phyloP scores from a whole-genome alignment of 805 yeast genomes.

The Blastobotrys peoriensis region DNA sequence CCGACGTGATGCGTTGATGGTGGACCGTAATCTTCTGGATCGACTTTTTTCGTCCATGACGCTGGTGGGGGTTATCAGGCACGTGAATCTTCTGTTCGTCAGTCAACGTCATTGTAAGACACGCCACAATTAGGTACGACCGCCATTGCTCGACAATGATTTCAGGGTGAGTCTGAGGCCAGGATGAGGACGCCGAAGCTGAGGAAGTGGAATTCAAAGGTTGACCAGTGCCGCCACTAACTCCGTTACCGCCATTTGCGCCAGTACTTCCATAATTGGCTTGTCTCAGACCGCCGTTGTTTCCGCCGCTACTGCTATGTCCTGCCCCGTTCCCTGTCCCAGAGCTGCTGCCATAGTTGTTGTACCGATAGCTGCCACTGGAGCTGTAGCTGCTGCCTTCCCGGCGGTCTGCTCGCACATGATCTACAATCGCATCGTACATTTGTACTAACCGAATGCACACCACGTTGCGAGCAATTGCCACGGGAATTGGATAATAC shows the following conservation, averaged over 20 bases:
- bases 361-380: too few relatives aligned
- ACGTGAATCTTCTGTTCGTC: slow-evolving; percentile 74
- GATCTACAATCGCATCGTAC: slow-evolving; percentile 32
- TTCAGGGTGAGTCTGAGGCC: slow-evolving; percentile 51
- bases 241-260: slow-evolving; percentile 12
- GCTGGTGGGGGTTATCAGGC: slow-evolving; percentile 37
- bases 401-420: slow-evolving; percentile 17
- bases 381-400: too few relatives aligned
- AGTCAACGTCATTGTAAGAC: slow-evolving; percentile 84
- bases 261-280: too few relatives aligned
- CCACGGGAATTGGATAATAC: slow-evolving; percentile 87
- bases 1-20: slow-evolving; percentile 89
- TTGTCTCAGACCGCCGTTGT: too few relatives aligned
- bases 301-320: too few relatives aligned
- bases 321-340: too few relatives aligned
- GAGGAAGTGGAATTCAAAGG: neutral
- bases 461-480: slow-evolving; percentile 83
- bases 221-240: slow-evolving; percentile 4
- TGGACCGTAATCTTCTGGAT: slow-evolving; percentile 77
- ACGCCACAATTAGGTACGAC: slow-evolving; percentile 81
- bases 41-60: slow-evolving; percentile 68
- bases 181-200: slow-evolving; percentile 14
- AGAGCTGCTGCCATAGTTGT: too few relatives aligned
- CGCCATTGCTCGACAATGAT: slow-evolving; percentile 81
- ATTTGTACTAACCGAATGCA: slow-evolving; percentile 85